Base-by-base conservation (phyloP, 768 basidiomycete genomes). In the Suillus placidus region DNA sequence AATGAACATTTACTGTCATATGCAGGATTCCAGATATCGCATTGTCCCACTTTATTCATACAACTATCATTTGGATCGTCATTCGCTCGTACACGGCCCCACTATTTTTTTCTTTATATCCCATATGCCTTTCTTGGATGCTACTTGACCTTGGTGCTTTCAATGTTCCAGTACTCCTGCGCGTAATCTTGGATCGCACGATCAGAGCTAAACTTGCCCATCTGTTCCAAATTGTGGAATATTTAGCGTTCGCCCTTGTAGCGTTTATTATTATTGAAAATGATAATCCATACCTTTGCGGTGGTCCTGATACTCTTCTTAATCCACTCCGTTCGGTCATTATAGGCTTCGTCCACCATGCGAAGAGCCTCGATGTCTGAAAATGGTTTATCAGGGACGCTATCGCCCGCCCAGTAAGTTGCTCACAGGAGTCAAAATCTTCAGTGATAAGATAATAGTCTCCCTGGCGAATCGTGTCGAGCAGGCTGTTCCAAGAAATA, bases 151-250 rank as follows among this genome's bases (percentile, higher is more conserved):
- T 74, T 77, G 67, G 68, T 71, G 64, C 83, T 80, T 71, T 92
- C 90, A 47, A 92, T 81, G 74, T 90, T 92, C 90, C 90, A 92
- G 77, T 89, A 91, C 71, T 88, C 87, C 78, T 97, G 94, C 1
- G 94, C 95, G 71, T 97, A 97, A 75, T 95, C 92, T 70, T 88
- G 87, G 73, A 97, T 96, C 4, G 94, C 93, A 61, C 96, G 85
- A 75, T 99, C 97, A 40, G 92, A 93, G 76, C 94, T 95, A 83
- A 98, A 98, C 73, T 95, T 96, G 77, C 95, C 95, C 95, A 97
- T 98, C 87, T 90, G 65, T 66, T 54, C 20, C 54, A 55, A 55
- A 55, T 42, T 66, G 68, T 37, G 62, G 69, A 65, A 45, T 47
- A 71, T 10, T 32, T 10, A 8, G 10, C 3, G 38, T 30, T 32